phyloP scores from a whole-genome alignment of 495 filamentous ascomycete genomes.

The Rhypophila decipiens region DNA sequence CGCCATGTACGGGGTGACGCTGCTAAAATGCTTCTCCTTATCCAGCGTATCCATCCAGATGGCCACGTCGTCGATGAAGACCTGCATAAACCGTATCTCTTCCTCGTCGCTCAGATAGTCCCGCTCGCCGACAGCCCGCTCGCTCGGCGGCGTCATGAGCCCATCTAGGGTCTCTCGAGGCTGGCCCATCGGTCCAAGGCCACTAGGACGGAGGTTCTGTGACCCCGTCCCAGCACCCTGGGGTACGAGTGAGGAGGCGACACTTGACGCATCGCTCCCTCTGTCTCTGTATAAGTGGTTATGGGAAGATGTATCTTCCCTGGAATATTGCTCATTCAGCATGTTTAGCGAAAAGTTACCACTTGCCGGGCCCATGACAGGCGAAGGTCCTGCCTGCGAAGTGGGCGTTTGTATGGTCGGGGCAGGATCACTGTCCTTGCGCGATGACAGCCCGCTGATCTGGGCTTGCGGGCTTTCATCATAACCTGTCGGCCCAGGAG shows the following conservation, averaged over 20 bases:
- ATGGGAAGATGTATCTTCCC: slow-evolving; percentile 11
- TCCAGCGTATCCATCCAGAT: slow-evolving; percentile 94
- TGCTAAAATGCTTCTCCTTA: slow-evolving; percentile 81
- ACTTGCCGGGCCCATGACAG: background rate
- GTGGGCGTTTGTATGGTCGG: background rate
- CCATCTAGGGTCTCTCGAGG: slow-evolving; percentile 28
- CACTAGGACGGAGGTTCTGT: slow-evolving; percentile 8
- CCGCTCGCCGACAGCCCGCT: slow-evolving; percentile 33
- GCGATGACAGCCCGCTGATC: slow-evolving; percentile 19
- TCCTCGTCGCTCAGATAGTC: slow-evolving; percentile 63
- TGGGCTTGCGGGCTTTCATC: slow-evolving; percentile 10
- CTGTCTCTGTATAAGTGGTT: slow-evolving; percentile 16
- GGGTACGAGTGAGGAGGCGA: slow-evolving; percentile 21
- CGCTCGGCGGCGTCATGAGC: slow-evolving; percentile 45
- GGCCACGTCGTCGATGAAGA: slow-evolving; percentile 86
- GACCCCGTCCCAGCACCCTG: slow-evolving; percentile 7
- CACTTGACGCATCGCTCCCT: slow-evolving; percentile 24
- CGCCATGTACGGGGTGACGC: slow-evolving; percentile 72
- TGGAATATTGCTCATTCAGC: slow-evolving; percentile 20
- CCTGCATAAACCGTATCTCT: slow-evolving; percentile 79
- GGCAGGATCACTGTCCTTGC: slow-evolving; percentile 1
- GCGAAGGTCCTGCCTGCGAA: background rate
- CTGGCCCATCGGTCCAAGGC: slow-evolving; percentile 10
- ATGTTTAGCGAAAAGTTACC: slow-evolving; percentile 2
- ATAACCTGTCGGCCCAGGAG: background rate